Evolutionary conservation across 345 rosid species (phyloP).

Genomic region (Ricinus communis): DNA sequence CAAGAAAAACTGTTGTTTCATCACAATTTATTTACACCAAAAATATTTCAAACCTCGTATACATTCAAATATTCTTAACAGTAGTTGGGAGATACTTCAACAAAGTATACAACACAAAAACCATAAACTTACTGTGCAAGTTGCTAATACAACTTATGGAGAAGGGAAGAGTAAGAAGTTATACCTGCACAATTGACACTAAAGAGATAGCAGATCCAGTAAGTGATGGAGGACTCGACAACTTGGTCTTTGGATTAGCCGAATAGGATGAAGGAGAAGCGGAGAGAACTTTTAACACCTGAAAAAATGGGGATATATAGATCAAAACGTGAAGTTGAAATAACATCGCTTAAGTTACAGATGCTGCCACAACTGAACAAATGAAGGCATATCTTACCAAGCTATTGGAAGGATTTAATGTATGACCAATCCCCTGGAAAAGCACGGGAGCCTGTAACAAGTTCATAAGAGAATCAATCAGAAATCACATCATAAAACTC

Average conservation of each 20-base stretch:
- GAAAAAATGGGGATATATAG: not conserved
- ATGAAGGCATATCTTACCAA: conserved; percentile 35
- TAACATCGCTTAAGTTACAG: not conserved
- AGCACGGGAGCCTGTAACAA: conserved; percentile 55
- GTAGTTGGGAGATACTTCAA: too few relatives aligned
- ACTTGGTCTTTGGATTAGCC: conserved; percentile 51
- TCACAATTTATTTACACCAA: not conserved
- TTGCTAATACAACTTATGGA: not conserved
- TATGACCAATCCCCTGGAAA: conserved; percentile 62
- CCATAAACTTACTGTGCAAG: not conserved
- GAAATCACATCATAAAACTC: not conserved
- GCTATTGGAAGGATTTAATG: conserved; percentile 52
- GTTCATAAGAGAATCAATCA: not conserved
- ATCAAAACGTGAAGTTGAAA: not conserved
- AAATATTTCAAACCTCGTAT: not conserved
- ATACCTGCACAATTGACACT: conserved; percentile 61
- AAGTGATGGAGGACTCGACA: conserved; percentile 51
- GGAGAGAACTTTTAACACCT: conserved; percentile 49
- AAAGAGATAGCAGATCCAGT: conserved; percentile 57
- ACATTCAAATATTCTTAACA: too few relatives aligned
- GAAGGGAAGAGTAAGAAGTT: not conserved
- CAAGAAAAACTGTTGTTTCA: not conserved
- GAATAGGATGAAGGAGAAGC: conserved; percentile 66
- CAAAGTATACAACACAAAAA: too few relatives aligned
- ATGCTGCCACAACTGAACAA: not conserved